Percentiles rank a stretch among this genome's conserved stretches.
These are phyloP conservation scores for Mortierella sp. DNA, from an alignment of 371 early-diverging fungal genomes.

Conservation along the genomic window DNA sequence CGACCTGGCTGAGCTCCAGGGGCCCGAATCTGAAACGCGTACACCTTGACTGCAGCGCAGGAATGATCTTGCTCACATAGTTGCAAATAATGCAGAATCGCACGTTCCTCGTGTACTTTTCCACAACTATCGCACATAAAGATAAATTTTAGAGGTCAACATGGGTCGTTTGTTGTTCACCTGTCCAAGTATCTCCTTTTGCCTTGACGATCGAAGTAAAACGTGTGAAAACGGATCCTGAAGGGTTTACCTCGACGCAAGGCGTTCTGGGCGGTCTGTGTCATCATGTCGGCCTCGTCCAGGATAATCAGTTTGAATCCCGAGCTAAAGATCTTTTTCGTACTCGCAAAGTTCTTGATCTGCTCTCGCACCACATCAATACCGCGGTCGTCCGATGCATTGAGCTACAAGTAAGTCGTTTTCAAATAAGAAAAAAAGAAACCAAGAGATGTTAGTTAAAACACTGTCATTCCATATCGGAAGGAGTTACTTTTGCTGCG, in stretches of 20 bases:
- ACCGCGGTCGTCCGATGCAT: conserved; percentile 99
- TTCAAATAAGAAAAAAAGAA: too few species aligned
- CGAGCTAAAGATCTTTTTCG: conserved; percentile 86
- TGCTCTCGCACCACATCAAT: conserved; percentile 99
- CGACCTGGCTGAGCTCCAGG: conserved; percentile 82
- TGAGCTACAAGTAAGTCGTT: too few species aligned
- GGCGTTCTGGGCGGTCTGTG: conserved; percentile 96
- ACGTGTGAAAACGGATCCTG: not conserved
- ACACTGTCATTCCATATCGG: too few species aligned
- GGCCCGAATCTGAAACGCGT: conserved; percentile 98
- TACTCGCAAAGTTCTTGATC: conserved; percentile 98
- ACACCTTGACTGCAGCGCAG: conserved; percentile 98
- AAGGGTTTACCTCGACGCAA: conserved; percentile 83
- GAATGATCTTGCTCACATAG: conserved; percentile 98
- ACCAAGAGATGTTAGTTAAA: not conserved
- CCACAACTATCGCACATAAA: conserved; percentile 88
- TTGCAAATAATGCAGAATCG: conserved; percentile 99
- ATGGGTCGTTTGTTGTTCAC: too few species aligned
- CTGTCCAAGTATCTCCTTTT: too few species aligned
- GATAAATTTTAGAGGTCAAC: too few species aligned
- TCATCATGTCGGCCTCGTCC: conserved; percentile 99
- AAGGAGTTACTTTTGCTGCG: too few species aligned
- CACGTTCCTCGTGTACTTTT: conserved; percentile 97
- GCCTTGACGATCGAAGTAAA: too few species aligned
- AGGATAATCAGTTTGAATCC: conserved; percentile 97